These are phyloP conservation scores for Metschnikowia koreensis DNA, from an alignment of 805 yeast species.

Conservation along the genomic window DNA sequence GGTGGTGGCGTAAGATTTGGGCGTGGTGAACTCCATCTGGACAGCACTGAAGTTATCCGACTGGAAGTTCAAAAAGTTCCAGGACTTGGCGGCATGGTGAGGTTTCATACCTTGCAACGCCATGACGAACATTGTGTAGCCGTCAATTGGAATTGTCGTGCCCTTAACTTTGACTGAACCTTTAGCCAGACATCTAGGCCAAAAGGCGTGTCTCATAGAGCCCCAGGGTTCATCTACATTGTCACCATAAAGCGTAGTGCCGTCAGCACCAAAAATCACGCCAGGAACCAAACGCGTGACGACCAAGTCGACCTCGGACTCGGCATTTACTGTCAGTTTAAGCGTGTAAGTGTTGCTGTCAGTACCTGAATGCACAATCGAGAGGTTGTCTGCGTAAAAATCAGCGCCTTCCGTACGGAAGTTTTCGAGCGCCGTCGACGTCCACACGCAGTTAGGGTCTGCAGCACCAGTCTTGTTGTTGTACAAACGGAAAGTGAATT, in stretches of 20 bases:
- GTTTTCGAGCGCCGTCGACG: conserved; percentile 84
- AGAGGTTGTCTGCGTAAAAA: conserved; percentile 73
- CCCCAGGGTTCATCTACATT: conserved; percentile 92
- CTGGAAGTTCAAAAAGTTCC: conserved; percentile 93
- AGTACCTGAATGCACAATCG: conserved; percentile 59
- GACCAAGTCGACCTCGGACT: conserved; percentile 67
- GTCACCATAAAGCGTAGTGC: conserved; percentile 83
- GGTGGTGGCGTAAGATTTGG: conserved; percentile 80
- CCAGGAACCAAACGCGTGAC: conserved; percentile 69
- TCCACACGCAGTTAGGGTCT: conserved; percentile 65
- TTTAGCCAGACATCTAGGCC: conserved; percentile 81
- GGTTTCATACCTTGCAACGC: conserved; percentile 99
- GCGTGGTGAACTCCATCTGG: conserved; percentile 95
- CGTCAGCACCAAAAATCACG: conserved; percentile 86
- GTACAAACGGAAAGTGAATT: conserved; percentile 84
- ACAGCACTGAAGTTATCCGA: conserved; percentile 71
- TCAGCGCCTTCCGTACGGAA: conserved; percentile 70
- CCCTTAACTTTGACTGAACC: conserved; percentile 60
- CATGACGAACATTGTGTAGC: conserved; percentile 81
- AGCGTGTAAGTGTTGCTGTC: conserved; percentile 44
- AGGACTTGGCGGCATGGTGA: conserved; percentile 94
- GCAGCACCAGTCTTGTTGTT: conserved; percentile 44
- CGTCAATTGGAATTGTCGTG: conserved; percentile 38
- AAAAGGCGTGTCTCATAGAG: conserved; percentile 89
- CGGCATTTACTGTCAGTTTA: conserved; percentile 63